These are phyloP conservation scores for Cercospora brassicicola DNA, from an alignment of 2,329 filamentous ascomycete genomes.

Conservation along the genomic window DNA sequence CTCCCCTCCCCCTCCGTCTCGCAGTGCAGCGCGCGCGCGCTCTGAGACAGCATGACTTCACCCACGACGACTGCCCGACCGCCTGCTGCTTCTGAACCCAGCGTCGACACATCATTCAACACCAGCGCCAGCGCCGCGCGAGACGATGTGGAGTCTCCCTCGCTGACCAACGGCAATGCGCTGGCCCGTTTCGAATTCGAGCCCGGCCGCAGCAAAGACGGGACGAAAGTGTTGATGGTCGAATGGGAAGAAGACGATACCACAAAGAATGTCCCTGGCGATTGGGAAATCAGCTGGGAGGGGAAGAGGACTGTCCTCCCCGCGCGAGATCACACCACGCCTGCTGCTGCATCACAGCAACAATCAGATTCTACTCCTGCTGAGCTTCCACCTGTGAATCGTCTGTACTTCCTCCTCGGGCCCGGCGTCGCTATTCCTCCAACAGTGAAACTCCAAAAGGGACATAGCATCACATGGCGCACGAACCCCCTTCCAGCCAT, in stretches of 20 bases:
- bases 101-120: constrained; percentile 43
- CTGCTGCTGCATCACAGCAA: constrained; percentile 18
- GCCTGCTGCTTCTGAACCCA: constrained; percentile 42
- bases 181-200: constrained; percentile 87
- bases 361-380: constrained; percentile 16
- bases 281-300: constrained; percentile 82
- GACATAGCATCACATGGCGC: constrained; percentile 51
- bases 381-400: constrained; percentile 48
- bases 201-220: constrained; percentile 67
- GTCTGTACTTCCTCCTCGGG: constrained; percentile 79
- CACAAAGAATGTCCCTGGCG: constrained; percentile 49
- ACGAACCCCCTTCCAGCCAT: constrained; percentile 85
- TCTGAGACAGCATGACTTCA: neutral
- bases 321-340: constrained; percentile 54
- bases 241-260: constrained; percentile 73
- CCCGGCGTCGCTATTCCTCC: constrained; percentile 70
- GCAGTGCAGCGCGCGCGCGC: neutral
- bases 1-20: neutral
- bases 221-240: constrained; percentile 89
- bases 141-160: constrained; percentile 45
- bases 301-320: constrained; percentile 71
- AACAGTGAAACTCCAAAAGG: constrained; percentile 62
- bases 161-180: constrained; percentile 56
- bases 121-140: constrained; percentile 18
- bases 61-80: constrained; percentile 10